Conservation (phyloP, 208 protist species). For the Blechomonas ayalai region DNA sequence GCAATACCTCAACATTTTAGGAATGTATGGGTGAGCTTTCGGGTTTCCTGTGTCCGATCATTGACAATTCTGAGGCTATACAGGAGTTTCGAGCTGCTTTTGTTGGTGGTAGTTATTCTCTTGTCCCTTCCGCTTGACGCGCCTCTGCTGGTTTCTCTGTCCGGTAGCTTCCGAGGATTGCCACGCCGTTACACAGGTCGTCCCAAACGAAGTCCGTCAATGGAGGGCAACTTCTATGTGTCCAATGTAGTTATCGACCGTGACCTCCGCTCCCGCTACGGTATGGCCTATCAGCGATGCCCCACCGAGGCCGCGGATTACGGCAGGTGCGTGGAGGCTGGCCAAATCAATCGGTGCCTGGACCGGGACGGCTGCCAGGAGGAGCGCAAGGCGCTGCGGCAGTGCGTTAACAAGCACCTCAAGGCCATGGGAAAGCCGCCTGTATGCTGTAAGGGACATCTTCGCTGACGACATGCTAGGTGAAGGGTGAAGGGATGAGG, state of each 20-base stretch:
- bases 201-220: slow-evolving; percentile 10
- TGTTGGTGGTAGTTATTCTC: too few species aligned
- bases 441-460: slow-evolving; percentile 2
- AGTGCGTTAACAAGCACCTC: slow-evolving; percentile 46
- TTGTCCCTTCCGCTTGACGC: too few species aligned
- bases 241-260: slow-evolving; percentile 60
- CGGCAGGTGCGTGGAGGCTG: slow-evolving; percentile 62
- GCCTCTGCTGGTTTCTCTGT: too few species aligned
- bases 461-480: too few species aligned
- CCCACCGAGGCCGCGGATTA: slow-evolving; percentile 40
- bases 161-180: too few species aligned
- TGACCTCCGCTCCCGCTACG: slow-evolving; percentile 48
- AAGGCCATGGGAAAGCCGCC: slow-evolving; percentile 8
- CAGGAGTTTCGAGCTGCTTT: too few species aligned
- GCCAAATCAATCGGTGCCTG: slow-evolving; percentile 66
- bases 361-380: slow-evolving; percentile 40
- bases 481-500: too few species aligned
- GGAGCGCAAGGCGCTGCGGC: slow-evolving; percentile 44
- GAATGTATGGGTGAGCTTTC: too few species aligned
- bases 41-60: too few species aligned
- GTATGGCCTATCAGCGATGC: slow-evolving; percentile 48
- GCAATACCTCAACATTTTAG: too few species aligned
- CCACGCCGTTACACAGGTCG: too few species aligned
- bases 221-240: slow-evolving; percentile 88
- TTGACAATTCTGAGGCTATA: too few species aligned